Evolutionary conservation across 108 stramenopile species (phyloP).

Genomic region (Tribonema minus): DNA sequence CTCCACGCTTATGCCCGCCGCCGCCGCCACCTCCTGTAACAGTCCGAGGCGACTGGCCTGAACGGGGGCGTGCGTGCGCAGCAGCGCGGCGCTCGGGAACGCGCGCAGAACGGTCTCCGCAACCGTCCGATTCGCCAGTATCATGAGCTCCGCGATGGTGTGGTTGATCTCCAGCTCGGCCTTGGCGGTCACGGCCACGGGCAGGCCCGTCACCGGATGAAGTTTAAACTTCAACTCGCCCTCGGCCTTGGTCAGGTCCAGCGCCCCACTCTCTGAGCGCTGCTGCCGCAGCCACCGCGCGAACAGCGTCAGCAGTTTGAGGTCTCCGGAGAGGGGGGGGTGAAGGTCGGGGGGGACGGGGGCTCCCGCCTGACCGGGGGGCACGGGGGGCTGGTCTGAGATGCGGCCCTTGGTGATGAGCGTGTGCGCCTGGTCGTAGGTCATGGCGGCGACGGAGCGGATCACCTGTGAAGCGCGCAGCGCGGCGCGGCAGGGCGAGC

Average conservation of each 20-base stretch:
- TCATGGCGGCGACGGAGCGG: constrained; percentile 46
- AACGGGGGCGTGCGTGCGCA: constrained; percentile 56
- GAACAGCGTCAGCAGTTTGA: constrained; percentile 18
- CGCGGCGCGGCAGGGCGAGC: too few species aligned
- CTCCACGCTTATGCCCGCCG: neutral
- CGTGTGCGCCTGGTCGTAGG: constrained; percentile 42
- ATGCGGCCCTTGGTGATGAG: constrained; percentile 1
- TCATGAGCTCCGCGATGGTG: constrained; percentile 78
- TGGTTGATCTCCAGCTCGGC: constrained; percentile 72
- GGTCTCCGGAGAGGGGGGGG: constrained; percentile 5
- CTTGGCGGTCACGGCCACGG: constrained; percentile 61
- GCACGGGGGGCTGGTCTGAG: neutral
- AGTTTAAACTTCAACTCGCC: constrained; percentile 45
- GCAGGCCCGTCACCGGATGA: constrained; percentile 39
- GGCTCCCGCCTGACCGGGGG: constrained; percentile 36
- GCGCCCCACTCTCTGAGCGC: constrained; percentile 15
- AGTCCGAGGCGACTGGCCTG: neutral
- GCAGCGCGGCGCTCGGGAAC: constrained; percentile 62
- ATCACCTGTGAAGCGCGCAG: constrained; percentile 29
- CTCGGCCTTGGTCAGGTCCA: constrained; percentile 40
- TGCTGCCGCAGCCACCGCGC: constrained; percentile 12
- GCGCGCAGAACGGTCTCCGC: constrained; percentile 52
- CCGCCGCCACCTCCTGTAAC: constrained; percentile 10
- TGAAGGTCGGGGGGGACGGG: constrained; percentile 8
- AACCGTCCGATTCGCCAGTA: constrained; percentile 68